Conservation (phyloP, 2,329 filamentous ascomycete species). For the Alternaria consortialis region DNA sequence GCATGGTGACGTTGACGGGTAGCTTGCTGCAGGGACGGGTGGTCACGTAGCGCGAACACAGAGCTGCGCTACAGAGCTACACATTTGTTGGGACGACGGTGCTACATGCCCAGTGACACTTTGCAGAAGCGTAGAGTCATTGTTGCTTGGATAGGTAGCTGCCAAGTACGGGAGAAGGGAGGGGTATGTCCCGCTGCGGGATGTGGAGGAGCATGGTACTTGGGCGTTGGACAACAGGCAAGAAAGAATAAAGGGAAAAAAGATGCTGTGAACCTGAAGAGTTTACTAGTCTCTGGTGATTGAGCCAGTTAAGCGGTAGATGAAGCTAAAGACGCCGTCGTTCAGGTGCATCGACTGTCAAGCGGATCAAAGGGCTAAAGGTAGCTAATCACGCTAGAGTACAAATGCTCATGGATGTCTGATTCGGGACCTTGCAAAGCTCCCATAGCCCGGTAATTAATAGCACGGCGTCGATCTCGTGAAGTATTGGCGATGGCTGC, state of each 20-base stretch:
- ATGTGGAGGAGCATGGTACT: not conserved
- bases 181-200: constrained; percentile 8
- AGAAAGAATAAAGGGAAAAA: not conserved
- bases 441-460: not conserved
- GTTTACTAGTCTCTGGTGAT: not conserved
- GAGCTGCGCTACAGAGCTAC: constrained; percentile 1
- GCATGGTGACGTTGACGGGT: constrained; percentile 14
- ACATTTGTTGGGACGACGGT: constrained; percentile 19
- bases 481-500: constrained; percentile 2
- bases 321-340: constrained; percentile 3
- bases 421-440: not conserved
- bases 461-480: constrained; percentile 2
- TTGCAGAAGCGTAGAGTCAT: constrained; percentile 7
- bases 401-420: not conserved
- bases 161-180: not conserved
- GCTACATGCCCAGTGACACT: constrained; percentile 10
- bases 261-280: not conserved
- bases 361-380: constrained; percentile 4
- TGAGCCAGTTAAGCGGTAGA: not conserved
- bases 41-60: constrained; percentile 2
- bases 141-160: not conserved
- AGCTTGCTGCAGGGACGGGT: constrained; percentile 9
- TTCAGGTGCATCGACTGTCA: not conserved
- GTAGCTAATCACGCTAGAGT: not conserved
- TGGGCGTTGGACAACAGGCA: not conserved